Percentiles rank a stretch among this genome's conserved stretches.
These are phyloP conservation scores for Fusarium decemcellulare DNA, from an alignment of 2,329 filamentous ascomycete species.

Conservation along the genomic window DNA sequence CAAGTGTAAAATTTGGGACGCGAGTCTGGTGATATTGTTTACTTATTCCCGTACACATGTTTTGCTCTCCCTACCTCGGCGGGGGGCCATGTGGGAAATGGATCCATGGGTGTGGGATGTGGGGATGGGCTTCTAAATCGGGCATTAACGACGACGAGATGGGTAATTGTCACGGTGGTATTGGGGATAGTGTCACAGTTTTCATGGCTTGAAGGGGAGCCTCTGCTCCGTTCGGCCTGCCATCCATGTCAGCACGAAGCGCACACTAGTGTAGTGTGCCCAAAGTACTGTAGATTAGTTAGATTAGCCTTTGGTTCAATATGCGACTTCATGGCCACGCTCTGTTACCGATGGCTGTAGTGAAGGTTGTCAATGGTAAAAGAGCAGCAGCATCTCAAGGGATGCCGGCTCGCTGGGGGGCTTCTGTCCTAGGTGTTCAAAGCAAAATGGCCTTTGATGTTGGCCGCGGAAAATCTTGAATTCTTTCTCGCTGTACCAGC, in stretches of 20 bases:
- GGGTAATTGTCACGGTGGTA: conserved; percentile 17
- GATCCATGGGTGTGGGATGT: conserved; percentile 34
- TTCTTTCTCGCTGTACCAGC: not conserved
- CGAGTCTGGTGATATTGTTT: too few species aligned
- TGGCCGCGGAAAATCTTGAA: too few species aligned
- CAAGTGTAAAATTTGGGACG: too few species aligned
- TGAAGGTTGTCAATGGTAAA: too few species aligned
- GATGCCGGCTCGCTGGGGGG: too few species aligned
- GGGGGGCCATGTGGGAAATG: conserved; percentile 22
- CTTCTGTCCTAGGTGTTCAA: not conserved
- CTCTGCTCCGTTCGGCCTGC: not conserved
- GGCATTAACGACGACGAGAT: conserved; percentile 26
- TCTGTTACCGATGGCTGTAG: too few species aligned
- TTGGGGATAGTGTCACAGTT: conserved; percentile 26
- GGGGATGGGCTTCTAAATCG: conserved; percentile 30
- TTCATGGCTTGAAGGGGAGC: conserved; percentile 6
- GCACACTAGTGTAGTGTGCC: conserved; percentile 1
- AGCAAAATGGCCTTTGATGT: too few species aligned
- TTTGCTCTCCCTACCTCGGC: not conserved
- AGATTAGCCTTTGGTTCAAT: too few species aligned
- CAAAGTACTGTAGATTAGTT: too few species aligned
- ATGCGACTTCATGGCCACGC: too few species aligned
- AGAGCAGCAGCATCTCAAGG: too few species aligned
- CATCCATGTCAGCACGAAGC: not conserved
- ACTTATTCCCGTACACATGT: too few species aligned